phyloP scores from a whole-genome alignment of 1,139 yeast genomes.

The Yamadazyma triangularis region DNA sequence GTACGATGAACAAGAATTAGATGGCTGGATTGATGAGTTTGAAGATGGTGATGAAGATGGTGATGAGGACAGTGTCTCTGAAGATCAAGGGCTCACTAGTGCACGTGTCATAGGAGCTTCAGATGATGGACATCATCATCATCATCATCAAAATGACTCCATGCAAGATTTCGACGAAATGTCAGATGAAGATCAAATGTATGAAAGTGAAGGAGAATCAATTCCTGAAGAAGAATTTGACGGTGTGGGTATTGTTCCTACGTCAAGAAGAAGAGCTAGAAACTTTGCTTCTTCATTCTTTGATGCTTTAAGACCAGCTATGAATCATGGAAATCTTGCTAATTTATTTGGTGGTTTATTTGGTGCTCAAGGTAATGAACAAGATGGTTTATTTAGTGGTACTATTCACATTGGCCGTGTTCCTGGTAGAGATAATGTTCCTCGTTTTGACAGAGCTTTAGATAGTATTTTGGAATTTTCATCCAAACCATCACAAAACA shows the following conservation, averaged over 20 bases:
- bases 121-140: background rate
- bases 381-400: slow-evolving; percentile 17
- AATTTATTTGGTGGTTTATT: slow-evolving; percentile 17
- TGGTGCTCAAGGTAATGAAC: slow-evolving; percentile 3
- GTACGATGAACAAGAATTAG: slow-evolving; percentile 39
- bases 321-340: slow-evolving; percentile 15
- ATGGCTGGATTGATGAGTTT: slow-evolving; percentile 44
- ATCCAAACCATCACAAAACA: slow-evolving; percentile 6
- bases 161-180: too few species aligned
- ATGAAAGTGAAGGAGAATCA: slow-evolving; percentile 21
- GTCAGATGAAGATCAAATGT: slow-evolving; percentile 15
- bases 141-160: slow-evolving; percentile 5
- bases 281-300: slow-evolving; percentile 22
- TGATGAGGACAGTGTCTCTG: slow-evolving; percentile 8
- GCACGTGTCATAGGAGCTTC: background rate
- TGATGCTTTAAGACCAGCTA: slow-evolving; percentile 21
- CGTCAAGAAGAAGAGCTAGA: slow-evolving; percentile 14
- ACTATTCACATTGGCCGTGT: slow-evolving; percentile 12
- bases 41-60: slow-evolving; percentile 20
- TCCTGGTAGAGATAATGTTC: slow-evolving; percentile 7
- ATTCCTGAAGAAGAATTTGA: slow-evolving; percentile 19
- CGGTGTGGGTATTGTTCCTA: slow-evolving; percentile 9
- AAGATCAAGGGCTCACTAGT: slow-evolving; percentile 3
- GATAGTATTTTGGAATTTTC: slow-evolving; percentile 22
- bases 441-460: slow-evolving; percentile 22